Base-by-base conservation (phyloP, 2,329 filamentous ascomycete genomes). In the Aspergillus clavatus region DNA sequence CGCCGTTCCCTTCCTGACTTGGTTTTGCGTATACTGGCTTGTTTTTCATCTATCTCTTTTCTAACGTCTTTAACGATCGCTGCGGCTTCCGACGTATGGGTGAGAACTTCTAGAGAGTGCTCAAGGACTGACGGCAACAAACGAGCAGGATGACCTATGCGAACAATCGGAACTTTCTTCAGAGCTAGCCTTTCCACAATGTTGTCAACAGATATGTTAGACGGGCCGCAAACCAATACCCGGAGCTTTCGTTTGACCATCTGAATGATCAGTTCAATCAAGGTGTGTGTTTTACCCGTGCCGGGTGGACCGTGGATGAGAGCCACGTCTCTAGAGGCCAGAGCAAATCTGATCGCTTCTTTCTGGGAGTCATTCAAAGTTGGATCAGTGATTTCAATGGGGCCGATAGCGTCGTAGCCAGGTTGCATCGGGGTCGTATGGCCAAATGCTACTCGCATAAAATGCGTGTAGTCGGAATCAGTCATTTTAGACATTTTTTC, bases 171-270 rank as follows among this genome's bases (percentile, higher is more conserved):
- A 1, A 96, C 77, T 59, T 89, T 89, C 66, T 90, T 86, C 0
- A 87, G 82, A 2, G 89, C 82, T 1, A 97, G 78, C 6, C 93
- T 83, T 69, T 98, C 93, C 7, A 96, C 90, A 46, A 98, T 95
- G 62, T 98, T 98, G 76, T 98, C 93, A 1, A 98, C 93, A 0
- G 89, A 93, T 56, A 98, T 90, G 64, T 98, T 98, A 23, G 89
- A 95, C 0, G 93, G 93, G 0, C 91, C 93, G 59, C 93, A 97
- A n/a, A 97, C 91, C 1, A 97, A 76, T 8, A 97, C 75, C 1
- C 89, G 81, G 43, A 84, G 77, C 26, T 82, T 79, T 19, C 81
- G 80, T 61, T 83, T 84, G 43, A 94, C 74, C 56, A 97, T 73
- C 62, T 98, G 93, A n/a, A 94, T 75, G 49, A 98, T 95, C 10